Conservation (phyloP, 257 asterid genomes). For the Jaltomata sinuosa region DNA sequence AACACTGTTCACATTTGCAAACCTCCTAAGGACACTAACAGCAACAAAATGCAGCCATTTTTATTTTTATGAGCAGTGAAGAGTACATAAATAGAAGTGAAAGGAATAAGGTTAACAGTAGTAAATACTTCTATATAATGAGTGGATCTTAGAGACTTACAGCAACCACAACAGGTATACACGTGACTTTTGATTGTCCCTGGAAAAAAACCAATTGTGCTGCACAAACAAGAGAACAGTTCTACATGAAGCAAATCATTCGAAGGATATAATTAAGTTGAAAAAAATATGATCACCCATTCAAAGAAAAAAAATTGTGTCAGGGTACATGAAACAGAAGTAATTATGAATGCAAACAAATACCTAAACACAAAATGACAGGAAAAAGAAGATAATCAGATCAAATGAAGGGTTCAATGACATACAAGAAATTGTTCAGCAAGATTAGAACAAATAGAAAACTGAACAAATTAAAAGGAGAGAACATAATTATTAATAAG, state of each 20-base stretch:
- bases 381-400: not conserved
- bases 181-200: constrained; percentile 44
- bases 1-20: not conserved
- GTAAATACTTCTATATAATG: not conserved
- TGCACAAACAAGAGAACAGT: constrained; percentile 24
- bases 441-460: not conserved
- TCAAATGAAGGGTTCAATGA: not conserved
- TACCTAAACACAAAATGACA: not conserved
- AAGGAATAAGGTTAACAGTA: not conserved
- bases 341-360: not conserved
- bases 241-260: not conserved
- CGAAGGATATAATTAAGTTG: not conserved
- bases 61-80: not conserved
- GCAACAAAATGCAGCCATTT: not conserved
- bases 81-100: not conserved
- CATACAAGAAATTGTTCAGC: not conserved
- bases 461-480: not conserved
- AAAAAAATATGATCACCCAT: not conserved
- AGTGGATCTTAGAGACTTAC: constrained; percentile 29
- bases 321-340: not conserved
- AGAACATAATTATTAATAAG: not conserved
- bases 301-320: not conserved
- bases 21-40: not conserved
- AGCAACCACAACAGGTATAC: constrained; percentile 71
- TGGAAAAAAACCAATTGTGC: constrained; percentile 52